Evolutionary conservation across 2,329 filamentous ascomycete genomes (phyloP).

Genomic region (Ramichloridium luteum): DNA sequence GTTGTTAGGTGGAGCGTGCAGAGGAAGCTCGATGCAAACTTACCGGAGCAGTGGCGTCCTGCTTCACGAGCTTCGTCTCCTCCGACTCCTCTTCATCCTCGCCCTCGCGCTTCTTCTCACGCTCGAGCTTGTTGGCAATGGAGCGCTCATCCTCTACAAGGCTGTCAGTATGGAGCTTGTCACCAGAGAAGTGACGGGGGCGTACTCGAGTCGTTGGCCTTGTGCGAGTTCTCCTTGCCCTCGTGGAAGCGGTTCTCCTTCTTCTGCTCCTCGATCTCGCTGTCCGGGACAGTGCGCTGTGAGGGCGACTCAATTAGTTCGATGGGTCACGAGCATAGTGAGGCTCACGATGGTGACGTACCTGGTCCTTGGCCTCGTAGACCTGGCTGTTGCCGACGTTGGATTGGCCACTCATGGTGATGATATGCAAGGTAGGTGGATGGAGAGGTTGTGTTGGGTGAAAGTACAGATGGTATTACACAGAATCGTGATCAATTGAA

Average conservation of each 20-base stretch:
- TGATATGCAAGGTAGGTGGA: too few species aligned
- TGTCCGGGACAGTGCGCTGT: constrained; percentile 43
- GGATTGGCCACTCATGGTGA: constrained; percentile 43
- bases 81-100: constrained; percentile 29
- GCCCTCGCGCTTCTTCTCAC: constrained; percentile 44
- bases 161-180: neutral
- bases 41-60: constrained; percentile 45
- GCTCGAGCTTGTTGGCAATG: constrained; percentile 58
- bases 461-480: too few species aligned
- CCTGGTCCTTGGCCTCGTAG: constrained; percentile 68
- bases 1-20: constrained; percentile 1
- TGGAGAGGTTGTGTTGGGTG: too few species aligned
- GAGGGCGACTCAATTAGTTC: constrained; percentile 4
- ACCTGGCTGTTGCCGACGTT: constrained; percentile 53
- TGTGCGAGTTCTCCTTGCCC: constrained; percentile 58
- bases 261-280: constrained; percentile 31
- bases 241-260: constrained; percentile 53
- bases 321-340: neutral
- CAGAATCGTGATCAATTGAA: too few species aligned
- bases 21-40: too few species aligned
- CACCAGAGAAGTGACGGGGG: too few species aligned
- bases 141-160: constrained; percentile 54
- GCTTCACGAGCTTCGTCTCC: constrained; percentile 34
- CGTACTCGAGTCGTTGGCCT: constrained; percentile 59
- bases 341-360: constrained; percentile 9